A percentile compares a stretch with the other conserved stretches of the same genome.
Evolutionary conservation across 805 yeast genomes (phyloP).

Genomic region (Yarrowia hollandica): DNA sequence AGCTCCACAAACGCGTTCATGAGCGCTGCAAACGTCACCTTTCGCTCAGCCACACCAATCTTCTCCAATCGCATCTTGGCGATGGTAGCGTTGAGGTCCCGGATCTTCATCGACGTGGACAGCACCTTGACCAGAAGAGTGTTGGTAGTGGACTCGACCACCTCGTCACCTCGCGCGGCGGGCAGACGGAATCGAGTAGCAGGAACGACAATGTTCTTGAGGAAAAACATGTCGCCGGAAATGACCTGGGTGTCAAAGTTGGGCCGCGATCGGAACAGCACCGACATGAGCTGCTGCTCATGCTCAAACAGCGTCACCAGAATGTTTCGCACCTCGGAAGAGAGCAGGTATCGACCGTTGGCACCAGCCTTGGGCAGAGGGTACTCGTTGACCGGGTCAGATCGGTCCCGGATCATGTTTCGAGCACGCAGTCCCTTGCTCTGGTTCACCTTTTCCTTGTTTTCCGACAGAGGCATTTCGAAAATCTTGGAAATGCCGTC

Average conservation of each 20-base stretch:
- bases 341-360: slow-evolving; percentile 82
- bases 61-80: slow-evolving; percentile 60
- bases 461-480: slow-evolving; percentile 80
- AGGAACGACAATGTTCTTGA: slow-evolving; percentile 87
- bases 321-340: slow-evolving; percentile 82
- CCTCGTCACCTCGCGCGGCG: slow-evolving; percentile 93
- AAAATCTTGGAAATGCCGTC: slow-evolving; percentile 93
- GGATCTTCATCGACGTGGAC: slow-evolving; percentile 74
- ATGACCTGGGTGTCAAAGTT: slow-evolving; percentile 45
- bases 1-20: slow-evolving; percentile 95
- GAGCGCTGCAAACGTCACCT: slow-evolving; percentile 76
- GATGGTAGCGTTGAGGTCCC: slow-evolving; percentile 87
- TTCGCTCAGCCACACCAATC: slow-evolving; percentile 63
- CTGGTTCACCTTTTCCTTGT: slow-evolving; percentile 73
- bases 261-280: slow-evolving; percentile 83
- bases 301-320: slow-evolving; percentile 70
- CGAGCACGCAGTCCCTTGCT: slow-evolving; percentile 76
- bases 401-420: slow-evolving; percentile 56
- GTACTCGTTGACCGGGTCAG: slow-evolving; percentile 39
- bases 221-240: slow-evolving; percentile 81
- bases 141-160: slow-evolving; percentile 92
- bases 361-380: slow-evolving; percentile 55
- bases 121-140: slow-evolving; percentile 79
- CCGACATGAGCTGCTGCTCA: slow-evolving; percentile 68
- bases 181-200: slow-evolving; percentile 96